phyloP scores from a whole-genome alignment of 345 rosid genomes.

The Salix brachista region DNA sequence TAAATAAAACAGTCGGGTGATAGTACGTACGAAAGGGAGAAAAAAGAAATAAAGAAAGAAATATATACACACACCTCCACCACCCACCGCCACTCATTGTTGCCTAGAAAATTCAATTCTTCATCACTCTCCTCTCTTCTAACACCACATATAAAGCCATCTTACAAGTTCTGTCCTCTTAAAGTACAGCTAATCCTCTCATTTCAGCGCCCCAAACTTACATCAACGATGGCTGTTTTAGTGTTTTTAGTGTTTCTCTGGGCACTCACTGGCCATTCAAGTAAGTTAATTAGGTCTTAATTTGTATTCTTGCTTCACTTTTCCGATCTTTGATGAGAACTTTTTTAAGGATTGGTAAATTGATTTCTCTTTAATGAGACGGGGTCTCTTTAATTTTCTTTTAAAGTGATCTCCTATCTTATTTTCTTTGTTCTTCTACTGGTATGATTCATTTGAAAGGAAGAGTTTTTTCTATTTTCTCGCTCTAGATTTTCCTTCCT shows the following conservation, averaged over 20 bases:
- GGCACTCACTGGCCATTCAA: slow-evolving; percentile 55
- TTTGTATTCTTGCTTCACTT: neutral
- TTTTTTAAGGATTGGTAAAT: neutral
- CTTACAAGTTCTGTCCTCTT: neutral
- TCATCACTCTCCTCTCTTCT: neutral
- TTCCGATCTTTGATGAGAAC: neutral
- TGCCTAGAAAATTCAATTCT: slow-evolving; percentile 26
- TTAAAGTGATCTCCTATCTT: neutral
- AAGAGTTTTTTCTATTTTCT: neutral
- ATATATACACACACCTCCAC: slow-evolving; percentile 12
- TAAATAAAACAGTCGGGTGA: neutral
- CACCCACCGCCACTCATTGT: slow-evolving; percentile 23
- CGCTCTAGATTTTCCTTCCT: neutral
- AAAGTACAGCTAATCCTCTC: neutral
- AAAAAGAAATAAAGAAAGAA: neutral
- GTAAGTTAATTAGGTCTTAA: slow-evolving; percentile 38
- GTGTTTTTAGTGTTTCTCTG: slow-evolving; percentile 44
- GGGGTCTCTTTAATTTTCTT: neutral
- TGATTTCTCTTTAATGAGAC: neutral
- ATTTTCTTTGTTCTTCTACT: neutral
- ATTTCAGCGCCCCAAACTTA: slow-evolving; percentile 9
- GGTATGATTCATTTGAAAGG: neutral
- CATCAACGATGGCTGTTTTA: slow-evolving; percentile 50
- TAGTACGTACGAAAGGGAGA: neutral
- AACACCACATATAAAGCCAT: neutral